Evolutionary conservation across 257 asterid species (phyloP).

Genomic region (Salvia rosmarinus): DNA sequence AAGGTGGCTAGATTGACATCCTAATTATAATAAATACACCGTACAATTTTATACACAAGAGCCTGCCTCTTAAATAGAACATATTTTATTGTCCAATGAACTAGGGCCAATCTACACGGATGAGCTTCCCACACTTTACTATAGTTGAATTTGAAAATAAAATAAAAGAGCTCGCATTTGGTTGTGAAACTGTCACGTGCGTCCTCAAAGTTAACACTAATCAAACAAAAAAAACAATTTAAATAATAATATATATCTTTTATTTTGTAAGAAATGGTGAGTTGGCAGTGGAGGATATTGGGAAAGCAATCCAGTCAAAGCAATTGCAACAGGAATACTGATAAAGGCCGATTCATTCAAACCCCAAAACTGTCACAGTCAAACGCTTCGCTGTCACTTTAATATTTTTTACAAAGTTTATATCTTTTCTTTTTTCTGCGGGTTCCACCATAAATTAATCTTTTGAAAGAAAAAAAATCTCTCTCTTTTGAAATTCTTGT

Average conservation of each 20-base stretch:
- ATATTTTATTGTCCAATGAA: not conserved
- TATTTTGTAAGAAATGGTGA: not conserved
- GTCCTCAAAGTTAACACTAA: constrained; percentile 32
- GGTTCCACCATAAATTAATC: not conserved
- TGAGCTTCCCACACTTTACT: not conserved
- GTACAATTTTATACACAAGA: too few relatives aligned
- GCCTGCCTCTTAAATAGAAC: too few relatives aligned
- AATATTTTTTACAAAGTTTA: not conserved
- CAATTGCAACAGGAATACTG: constrained; percentile 20
- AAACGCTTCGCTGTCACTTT: constrained; percentile 35
- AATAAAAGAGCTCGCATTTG: not conserved
- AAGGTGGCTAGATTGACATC: too few relatives aligned
- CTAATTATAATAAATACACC: not conserved
- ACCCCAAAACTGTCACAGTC: constrained; percentile 42
- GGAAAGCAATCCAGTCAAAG: constrained; percentile 38
- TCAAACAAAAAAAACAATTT: not conserved
- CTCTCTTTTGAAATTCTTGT: too few relatives aligned
- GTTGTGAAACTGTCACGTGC: constrained; percentile 32
- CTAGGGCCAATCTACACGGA: not conserved
- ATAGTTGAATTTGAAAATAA: not conserved
- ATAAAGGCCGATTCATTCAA: constrained; percentile 36
- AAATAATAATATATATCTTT: not conserved
- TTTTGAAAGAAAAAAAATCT: not conserved
- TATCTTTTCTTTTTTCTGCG: not conserved
- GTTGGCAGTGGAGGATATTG: constrained; percentile 26